Percentiles rank a stretch among this genome's conserved stretches.
Evolutionary conservation across 495 filamentous ascomycete species (phyloP).

Genomic region (Antarctomyces pellizariae): DNA sequence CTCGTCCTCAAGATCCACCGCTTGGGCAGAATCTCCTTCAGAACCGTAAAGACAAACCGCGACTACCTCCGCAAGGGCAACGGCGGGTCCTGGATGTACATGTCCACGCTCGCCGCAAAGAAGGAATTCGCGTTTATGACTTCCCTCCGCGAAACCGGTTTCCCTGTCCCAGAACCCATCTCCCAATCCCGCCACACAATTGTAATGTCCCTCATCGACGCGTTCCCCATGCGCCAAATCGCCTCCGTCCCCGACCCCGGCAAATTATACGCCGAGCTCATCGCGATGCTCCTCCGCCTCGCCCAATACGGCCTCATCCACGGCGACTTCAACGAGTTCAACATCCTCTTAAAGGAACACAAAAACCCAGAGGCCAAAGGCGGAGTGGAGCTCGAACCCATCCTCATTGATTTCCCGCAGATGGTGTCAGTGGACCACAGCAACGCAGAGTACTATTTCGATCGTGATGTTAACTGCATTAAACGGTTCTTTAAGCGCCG

Average conservation of each 20-base stretch:
- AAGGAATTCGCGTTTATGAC: conserved; percentile 90
- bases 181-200: conserved; percentile 80
- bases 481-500: conserved; percentile 77
- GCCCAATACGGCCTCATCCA: conserved; percentile 85
- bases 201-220: conserved; percentile 79
- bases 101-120: conserved; percentile 72
- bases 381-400: conserved; percentile 28
- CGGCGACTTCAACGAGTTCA: conserved; percentile 99
- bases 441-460: conserved; percentile 89
- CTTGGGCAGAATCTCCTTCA: conserved; percentile 89
- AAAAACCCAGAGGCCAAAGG: conserved; percentile 13
- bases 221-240: conserved; percentile 72
- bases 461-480: conserved; percentile 82
- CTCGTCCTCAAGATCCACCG: conserved; percentile 81
- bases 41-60: conserved; percentile 80
- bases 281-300: conserved; percentile 62
- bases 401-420: conserved; percentile 94
- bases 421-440: conserved; percentile 88
- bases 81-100: conserved; percentile 86
- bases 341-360: conserved; percentile 73
- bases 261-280: conserved; percentile 63
- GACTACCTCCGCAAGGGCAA: conserved; percentile 76
- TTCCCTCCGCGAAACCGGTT: conserved; percentile 55
- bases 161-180: conserved; percentile 71
- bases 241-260: conserved; percentile 57